phyloP scores from a whole-genome alignment of 2,329 filamentous ascomycete genomes.

The Plenodomus biglobosus region DNA sequence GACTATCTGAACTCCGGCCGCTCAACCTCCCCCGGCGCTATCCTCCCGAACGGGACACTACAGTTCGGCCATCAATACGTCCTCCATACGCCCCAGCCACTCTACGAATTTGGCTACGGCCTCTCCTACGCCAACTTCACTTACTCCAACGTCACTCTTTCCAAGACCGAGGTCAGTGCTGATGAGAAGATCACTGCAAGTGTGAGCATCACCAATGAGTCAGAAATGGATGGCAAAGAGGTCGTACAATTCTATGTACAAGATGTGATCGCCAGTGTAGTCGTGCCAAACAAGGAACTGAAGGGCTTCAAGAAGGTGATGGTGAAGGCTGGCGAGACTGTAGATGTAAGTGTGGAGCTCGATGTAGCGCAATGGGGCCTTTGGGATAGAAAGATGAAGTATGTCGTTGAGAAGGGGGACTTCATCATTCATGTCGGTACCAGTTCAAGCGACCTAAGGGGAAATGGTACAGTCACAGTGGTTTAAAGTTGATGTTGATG shows the following conservation, averaged over 20 bases:
- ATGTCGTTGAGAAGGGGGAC: slow-evolving; percentile 71
- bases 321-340: slow-evolving; percentile 61
- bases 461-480: slow-evolving; percentile 60
- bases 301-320: slow-evolving; percentile 69
- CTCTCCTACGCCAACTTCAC: slow-evolving; percentile 65
- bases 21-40: slow-evolving; percentile 54
- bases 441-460: slow-evolving; percentile 59
- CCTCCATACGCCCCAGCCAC: slow-evolving; percentile 59
- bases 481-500: slow-evolving; percentile 7
- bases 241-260: slow-evolving; percentile 70
- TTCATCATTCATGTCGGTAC: slow-evolving; percentile 64
- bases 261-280: slow-evolving; percentile 63
- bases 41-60: slow-evolving; percentile 61
- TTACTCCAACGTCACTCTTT: slow-evolving; percentile 58
- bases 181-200: slow-evolving; percentile 60
- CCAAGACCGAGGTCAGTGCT: slow-evolving; percentile 51
- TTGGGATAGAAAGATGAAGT: slow-evolving; percentile 64
- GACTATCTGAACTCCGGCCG: slow-evolving; percentile 71
- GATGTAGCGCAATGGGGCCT: slow-evolving; percentile 56
- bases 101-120: slow-evolving; percentile 69
- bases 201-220: slow-evolving; percentile 63
- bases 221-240: slow-evolving; percentile 61
- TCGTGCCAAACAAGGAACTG: slow-evolving; percentile 64
- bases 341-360: slow-evolving; percentile 56
- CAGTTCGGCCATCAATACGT: slow-evolving; percentile 68